These are phyloP conservation scores for Nannizziopsis barbatae DNA, from an alignment of 2,329 filamentous ascomycete species.

Conservation along the genomic window DNA sequence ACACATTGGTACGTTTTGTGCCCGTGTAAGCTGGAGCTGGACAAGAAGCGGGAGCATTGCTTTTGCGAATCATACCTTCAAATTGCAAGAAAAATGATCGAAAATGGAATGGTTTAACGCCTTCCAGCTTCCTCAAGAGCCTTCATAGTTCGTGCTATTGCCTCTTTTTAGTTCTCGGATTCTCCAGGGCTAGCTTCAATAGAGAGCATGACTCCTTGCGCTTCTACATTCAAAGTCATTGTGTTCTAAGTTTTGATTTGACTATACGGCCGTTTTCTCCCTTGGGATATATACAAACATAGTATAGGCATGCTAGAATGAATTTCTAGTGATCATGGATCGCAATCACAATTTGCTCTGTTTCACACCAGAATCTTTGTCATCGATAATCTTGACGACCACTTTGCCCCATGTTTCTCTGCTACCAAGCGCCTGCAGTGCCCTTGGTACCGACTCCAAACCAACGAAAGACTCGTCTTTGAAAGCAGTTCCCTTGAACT, in stretches of 20 bases:
- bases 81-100: constrained; percentile 30
- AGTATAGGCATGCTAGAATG: neutral
- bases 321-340: neutral
- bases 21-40: constrained; percentile 34
- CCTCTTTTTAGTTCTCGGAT: constrained; percentile 17
- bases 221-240: constrained; percentile 25
- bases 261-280: neutral
- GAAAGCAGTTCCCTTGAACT: constrained; percentile 73
- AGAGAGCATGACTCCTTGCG: constrained; percentile 39
- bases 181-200: constrained; percentile 20
- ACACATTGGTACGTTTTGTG: constrained; percentile 33
- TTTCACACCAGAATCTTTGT: constrained; percentile 41
- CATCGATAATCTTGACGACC: constrained; percentile 70
- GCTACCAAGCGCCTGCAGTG: constrained; percentile 63
- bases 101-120: neutral
- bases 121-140: constrained; percentile 23
- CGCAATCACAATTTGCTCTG: constrained; percentile 20
- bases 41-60: constrained; percentile 7
- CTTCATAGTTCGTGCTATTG: constrained; percentile 39
- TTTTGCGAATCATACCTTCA: constrained; percentile 9
- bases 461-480: constrained; percentile 72
- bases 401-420: constrained; percentile 94
- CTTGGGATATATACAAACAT: neutral
- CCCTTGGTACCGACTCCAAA: constrained; percentile 64
- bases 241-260: neutral